These are phyloP conservation scores for Trametes versicolor DNA, from an alignment of 1,284 basidiomycete species.

Conservation along the genomic window DNA sequence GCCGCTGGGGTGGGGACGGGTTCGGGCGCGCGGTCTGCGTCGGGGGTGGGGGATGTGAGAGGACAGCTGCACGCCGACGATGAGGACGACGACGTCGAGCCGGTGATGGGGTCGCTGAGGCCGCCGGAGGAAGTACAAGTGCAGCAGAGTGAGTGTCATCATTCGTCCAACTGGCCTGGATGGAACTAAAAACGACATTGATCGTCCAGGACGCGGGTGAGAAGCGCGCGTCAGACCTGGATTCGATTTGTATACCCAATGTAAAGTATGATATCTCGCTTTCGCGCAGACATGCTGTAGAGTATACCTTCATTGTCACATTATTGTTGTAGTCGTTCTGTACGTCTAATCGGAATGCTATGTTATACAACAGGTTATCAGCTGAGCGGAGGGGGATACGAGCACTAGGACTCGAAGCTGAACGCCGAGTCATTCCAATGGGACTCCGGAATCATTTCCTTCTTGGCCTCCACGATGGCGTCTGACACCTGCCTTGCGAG, in stretches of 20 bases:
- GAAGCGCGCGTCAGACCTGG: not conserved
- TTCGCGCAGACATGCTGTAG: not conserved
- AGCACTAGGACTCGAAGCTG: not conserved
- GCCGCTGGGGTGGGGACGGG: slow-evolving; percentile 16
- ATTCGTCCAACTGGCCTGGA: not conserved
- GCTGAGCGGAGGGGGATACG: slow-evolving; percentile 1
- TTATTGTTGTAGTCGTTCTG: slow-evolving; percentile 7
- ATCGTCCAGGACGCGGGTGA: slow-evolving; percentile 3
- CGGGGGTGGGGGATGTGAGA: not conserved
- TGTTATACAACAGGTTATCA: slow-evolving; percentile 2
- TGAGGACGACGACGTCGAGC: slow-evolving; percentile 31
- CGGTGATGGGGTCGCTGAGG: slow-evolving; percentile 41
- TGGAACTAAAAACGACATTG: slow-evolving; percentile 9
- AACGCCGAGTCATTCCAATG: not conserved
- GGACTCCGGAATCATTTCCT: slow-evolving; percentile 20
- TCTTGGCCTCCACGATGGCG: slow-evolving; percentile 20
- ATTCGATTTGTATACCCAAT: not conserved
- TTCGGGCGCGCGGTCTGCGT: slow-evolving; percentile 8
- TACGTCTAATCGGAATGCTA: slow-evolving; percentile 3
- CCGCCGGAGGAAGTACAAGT: slow-evolving; percentile 25
- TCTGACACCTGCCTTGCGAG: slow-evolving; percentile 24
- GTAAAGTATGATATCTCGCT: not conserved
- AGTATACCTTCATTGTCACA: not conserved
- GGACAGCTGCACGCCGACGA: slow-evolving; percentile 8
- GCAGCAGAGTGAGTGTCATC: slow-evolving; percentile 19